A percentile compares a stretch with the other conserved stretches of the same genome.
These are phyloP conservation scores for Candida awuae DNA, from an alignment of 805 yeast genomes.

Conservation along the genomic window DNA sequence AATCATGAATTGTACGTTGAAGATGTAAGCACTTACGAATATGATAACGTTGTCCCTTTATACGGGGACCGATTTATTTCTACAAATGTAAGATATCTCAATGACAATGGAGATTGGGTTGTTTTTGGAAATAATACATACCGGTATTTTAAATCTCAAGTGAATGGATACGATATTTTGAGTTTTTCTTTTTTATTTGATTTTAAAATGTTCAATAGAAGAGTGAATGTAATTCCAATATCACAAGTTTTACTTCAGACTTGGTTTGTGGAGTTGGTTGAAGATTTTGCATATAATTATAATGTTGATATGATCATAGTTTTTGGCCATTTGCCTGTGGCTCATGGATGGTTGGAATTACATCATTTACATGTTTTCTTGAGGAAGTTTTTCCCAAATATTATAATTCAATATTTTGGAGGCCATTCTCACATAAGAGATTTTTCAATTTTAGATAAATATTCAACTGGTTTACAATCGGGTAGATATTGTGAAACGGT, in stretches of 20 bases:
- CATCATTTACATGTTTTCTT: conserved; percentile 39
- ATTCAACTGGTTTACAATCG: conserved; percentile 76
- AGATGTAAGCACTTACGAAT: conserved; percentile 60
- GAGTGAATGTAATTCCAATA: conserved; percentile 59
- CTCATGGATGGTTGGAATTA: conserved; percentile 47
- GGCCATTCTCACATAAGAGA: conserved; percentile 94
- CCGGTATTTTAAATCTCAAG: conserved; percentile 56
- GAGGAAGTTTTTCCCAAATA: conserved; percentile 51
- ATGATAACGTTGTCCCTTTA: conserved; percentile 45
- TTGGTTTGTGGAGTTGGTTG: conserved; percentile 55
- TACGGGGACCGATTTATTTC: conserved; percentile 61
- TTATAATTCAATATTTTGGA: conserved; percentile 77
- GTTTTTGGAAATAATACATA: conserved; percentile 62
- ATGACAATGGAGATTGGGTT: conserved; percentile 37
- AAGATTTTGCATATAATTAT: conserved; percentile 24
- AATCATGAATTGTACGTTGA: conserved; percentile 82
- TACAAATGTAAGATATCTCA: conserved; percentile 58
- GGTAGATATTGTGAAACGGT: conserved; percentile 90
- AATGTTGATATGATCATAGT: conserved; percentile 60
- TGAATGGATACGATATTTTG: conserved; percentile 43
- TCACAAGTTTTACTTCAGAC: conserved; percentile 41
- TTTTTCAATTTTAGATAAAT: conserved; percentile 57
- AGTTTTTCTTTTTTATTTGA: conserved; percentile 77
- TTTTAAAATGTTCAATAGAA: conserved; percentile 51
- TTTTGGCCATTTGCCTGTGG: conserved; percentile 74